Evolutionary conservation across 2,329 filamentous ascomycete species (phyloP).

Genomic region (Ophiostoma tasmaniense): DNA sequence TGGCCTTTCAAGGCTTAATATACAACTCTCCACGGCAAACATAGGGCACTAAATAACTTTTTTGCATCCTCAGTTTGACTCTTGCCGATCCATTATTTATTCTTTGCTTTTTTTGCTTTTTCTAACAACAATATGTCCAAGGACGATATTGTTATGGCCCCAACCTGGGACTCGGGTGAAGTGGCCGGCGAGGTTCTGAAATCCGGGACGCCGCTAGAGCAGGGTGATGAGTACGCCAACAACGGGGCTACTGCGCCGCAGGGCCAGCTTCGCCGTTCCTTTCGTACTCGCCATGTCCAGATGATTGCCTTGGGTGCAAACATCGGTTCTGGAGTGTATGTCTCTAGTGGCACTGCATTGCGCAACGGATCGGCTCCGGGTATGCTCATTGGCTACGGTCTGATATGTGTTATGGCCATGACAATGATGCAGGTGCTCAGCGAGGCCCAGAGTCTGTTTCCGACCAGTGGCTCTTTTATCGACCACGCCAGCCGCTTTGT

Average conservation of each 20-base stretch:
- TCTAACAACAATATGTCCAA: not conserved
- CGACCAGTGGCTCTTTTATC: conserved; percentile 46
- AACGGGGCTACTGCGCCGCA: not conserved
- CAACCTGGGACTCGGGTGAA: conserved; percentile 15
- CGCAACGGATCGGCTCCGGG: conserved; percentile 50
- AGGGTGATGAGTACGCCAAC: conserved; percentile 17
- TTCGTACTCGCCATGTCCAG: conserved; percentile 18
- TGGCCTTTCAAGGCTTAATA: not conserved
- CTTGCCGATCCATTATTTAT: not conserved
- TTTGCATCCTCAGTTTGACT: not conserved
- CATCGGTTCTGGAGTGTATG: conserved; percentile 19
- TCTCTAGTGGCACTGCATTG: conserved; percentile 33
- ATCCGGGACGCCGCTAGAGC: conserved; percentile 6
- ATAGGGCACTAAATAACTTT: not conserved
- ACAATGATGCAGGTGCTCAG: conserved; percentile 17
- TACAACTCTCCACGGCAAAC: not conserved
- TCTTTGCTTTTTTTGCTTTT: not conserved
- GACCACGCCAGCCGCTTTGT: conserved; percentile 47
- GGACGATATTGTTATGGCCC: conserved; percentile 14
- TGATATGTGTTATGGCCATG: conserved; percentile 19
- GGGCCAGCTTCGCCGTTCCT: conserved; percentile 14
- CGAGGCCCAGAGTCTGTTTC: conserved; percentile 28
- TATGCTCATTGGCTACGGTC: conserved; percentile 19
- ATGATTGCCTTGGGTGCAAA: conserved; percentile 20
- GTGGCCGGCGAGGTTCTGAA: conserved; percentile 14